Evolutionary conservation across 306 rosid species (phyloP).

Genomic region (Alnus rubra): DNA sequence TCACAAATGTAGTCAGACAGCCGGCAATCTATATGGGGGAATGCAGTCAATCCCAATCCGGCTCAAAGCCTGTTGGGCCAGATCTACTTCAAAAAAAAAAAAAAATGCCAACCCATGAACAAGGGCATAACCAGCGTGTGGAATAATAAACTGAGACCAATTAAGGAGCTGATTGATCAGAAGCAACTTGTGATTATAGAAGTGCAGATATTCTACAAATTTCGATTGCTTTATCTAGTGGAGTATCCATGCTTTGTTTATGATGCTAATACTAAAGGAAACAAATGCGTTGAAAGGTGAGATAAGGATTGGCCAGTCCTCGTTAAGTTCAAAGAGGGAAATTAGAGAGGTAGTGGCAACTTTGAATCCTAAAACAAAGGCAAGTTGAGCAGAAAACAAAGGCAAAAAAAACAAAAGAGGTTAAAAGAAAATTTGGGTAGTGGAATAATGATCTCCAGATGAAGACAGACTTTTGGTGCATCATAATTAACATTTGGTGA

Average conservation of each 20-base stretch:
- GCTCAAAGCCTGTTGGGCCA: neutral
- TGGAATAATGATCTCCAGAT: constrained; percentile 22
- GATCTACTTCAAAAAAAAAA: neutral
- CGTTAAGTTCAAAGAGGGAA: constrained; percentile 13
- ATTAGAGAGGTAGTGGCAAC: constrained; percentile 9
- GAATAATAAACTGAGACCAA: neutral
- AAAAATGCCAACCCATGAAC: neutral
- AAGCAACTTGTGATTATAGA: neutral
- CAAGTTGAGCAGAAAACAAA: neutral
- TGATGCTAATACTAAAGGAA: neutral
- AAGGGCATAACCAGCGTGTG: neutral
- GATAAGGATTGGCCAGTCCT: constrained; percentile 15
- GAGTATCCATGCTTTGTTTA: neutral
- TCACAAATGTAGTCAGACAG: too few species aligned
- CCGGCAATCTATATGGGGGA: too few species aligned
- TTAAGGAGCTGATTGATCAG: neutral
- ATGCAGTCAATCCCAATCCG: too few species aligned
- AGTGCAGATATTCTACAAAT: neutral
- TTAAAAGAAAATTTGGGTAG: neutral
- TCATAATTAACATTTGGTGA: neutral
- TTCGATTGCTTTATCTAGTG: neutral
- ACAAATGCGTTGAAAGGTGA: neutral
- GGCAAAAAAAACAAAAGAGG: neutral
- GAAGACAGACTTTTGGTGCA: neutral
- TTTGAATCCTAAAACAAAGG: neutral